These are phyloP conservation scores for Fomitiporia mediterranea DNA, from an alignment of 1,284 basidiomycete species.

Conservation along the genomic window DNA sequence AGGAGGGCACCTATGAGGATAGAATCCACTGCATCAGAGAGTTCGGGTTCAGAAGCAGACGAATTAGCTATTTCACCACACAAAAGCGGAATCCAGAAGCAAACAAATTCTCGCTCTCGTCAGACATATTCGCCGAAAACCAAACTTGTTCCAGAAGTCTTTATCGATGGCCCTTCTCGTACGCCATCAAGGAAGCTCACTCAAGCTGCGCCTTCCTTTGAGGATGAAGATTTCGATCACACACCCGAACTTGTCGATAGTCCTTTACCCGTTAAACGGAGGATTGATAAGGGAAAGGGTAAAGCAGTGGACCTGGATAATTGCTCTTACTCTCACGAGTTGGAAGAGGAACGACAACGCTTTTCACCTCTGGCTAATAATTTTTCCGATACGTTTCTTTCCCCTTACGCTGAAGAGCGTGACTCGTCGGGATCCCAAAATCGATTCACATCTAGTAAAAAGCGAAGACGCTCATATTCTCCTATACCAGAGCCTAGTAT, in stretches of 20 bases:
- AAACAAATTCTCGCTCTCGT: not conserved
- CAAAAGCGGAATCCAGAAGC: not conserved
- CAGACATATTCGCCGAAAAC: not conserved
- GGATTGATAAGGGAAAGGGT: conserved; percentile 6
- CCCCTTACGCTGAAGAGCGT: not conserved
- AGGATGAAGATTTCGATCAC: not conserved
- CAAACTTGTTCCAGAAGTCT: conserved; percentile 5
- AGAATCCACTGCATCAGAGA: conserved; percentile 3
- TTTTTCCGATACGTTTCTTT: not conserved
- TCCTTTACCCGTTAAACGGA: not conserved
- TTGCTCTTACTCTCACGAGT: not conserved
- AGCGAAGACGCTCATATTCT: conserved; percentile 9
- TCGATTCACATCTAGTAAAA: too few species aligned
- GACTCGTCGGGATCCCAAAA: not conserved
- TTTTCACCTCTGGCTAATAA: not conserved
- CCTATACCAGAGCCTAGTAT: not conserved
- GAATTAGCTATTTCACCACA: not conserved
- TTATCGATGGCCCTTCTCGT: conserved; percentile 6
- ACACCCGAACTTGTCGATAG: not conserved
- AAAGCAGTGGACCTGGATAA: not conserved
- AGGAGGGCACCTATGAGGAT: conserved; percentile 4
- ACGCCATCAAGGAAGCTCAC: not conserved
- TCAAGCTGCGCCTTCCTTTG: not conserved
- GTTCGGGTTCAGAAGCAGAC: not conserved
- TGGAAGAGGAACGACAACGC: not conserved